A percentile compares a stretch with the other conserved stretches of the same genome.
These are phyloP conservation scores for Osmanthus fragrans DNA, from an alignment of 257 asterid genomes.

Conservation along the genomic window DNA sequence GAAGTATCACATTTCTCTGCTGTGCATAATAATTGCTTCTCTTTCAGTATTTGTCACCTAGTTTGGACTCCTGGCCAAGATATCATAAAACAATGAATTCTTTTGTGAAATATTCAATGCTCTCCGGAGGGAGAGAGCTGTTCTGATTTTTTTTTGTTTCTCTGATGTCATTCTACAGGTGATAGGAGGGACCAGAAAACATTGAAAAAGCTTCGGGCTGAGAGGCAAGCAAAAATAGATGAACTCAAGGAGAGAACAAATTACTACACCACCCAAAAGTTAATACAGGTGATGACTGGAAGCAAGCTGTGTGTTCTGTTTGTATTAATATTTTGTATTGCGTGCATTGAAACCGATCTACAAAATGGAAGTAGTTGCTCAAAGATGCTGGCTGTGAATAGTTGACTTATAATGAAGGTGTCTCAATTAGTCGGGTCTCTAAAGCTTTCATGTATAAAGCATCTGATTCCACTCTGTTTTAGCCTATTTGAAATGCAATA, in stretches of 20 bases:
- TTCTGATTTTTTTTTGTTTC: not conserved
- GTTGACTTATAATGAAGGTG: not conserved
- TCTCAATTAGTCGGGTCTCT: not conserved
- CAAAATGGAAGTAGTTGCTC: not conserved
- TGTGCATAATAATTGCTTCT: not conserved
- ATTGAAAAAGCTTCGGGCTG: conserved; percentile 75
- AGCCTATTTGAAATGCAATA: conserved; percentile 7
- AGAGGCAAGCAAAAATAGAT: conserved; percentile 82
- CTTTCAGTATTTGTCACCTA: not conserved
- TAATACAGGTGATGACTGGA: conserved; percentile 67
- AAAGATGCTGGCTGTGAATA: not conserved
- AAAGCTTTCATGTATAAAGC: not conserved
- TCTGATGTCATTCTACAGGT: conserved; percentile 36
- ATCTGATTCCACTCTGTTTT: not conserved
- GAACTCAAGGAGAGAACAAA: conserved; percentile 93
- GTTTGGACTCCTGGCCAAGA: not conserved
- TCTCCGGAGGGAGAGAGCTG: not conserved
- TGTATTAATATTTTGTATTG: not conserved
- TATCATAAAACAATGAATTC: not conserved
- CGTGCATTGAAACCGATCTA: not conserved
- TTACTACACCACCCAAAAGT: conserved; percentile 80
- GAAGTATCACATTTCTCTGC: not conserved
- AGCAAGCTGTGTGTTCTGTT: conserved; percentile 1
- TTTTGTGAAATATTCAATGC: not conserved
- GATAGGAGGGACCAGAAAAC: conserved; percentile 76